Conservation (phyloP, 2,329 filamentous ascomycete genomes). For the Aspergillus niger region DNA sequence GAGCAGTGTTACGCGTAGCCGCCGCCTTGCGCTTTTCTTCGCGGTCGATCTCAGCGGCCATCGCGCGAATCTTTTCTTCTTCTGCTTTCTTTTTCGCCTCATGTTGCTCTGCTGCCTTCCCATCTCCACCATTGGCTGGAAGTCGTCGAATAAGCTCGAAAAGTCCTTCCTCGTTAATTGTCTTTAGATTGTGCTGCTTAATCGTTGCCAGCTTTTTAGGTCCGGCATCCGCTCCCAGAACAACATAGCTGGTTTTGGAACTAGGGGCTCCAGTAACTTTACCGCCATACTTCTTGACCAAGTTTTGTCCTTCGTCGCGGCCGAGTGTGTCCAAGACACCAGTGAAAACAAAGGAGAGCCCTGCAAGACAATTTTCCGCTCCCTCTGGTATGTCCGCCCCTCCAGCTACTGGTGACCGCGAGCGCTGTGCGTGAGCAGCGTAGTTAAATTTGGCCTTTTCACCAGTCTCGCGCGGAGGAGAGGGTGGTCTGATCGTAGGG, state of each 20-base stretch:
- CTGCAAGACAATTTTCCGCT: constrained; percentile 83
- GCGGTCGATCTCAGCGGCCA: constrained; percentile 81
- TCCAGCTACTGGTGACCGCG: constrained; percentile 65
- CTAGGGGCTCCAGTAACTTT: constrained; percentile 85
- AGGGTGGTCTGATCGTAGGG: constrained; percentile 77
- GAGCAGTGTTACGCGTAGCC: constrained; percentile 41
- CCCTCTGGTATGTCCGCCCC: constrained; percentile 76
- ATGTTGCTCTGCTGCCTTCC: constrained; percentile 82
- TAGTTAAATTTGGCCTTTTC: constrained; percentile 77
- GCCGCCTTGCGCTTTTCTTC: constrained; percentile 63
- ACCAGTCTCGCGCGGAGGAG: constrained; percentile 72
- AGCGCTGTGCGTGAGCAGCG: constrained; percentile 60
- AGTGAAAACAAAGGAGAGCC: constrained; percentile 93
- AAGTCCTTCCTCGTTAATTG: constrained; percentile 89
- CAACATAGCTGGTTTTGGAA: constrained; percentile 90
- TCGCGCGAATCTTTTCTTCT: constrained; percentile 75
- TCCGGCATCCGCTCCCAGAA: constrained; percentile 86
- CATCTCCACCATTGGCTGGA: constrained; percentile 82
- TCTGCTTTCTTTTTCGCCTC: constrained; percentile 84
- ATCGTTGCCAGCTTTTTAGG: constrained; percentile 93
- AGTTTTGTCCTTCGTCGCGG: constrained; percentile 77
- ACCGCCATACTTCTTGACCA: constrained; percentile 92
- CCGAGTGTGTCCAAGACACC: constrained; percentile 78
- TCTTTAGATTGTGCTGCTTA: constrained; percentile 74
- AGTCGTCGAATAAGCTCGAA: constrained; percentile 80